Conservation (phyloP, 306 rosid genomes). For the Trifolium dubium region DNA sequence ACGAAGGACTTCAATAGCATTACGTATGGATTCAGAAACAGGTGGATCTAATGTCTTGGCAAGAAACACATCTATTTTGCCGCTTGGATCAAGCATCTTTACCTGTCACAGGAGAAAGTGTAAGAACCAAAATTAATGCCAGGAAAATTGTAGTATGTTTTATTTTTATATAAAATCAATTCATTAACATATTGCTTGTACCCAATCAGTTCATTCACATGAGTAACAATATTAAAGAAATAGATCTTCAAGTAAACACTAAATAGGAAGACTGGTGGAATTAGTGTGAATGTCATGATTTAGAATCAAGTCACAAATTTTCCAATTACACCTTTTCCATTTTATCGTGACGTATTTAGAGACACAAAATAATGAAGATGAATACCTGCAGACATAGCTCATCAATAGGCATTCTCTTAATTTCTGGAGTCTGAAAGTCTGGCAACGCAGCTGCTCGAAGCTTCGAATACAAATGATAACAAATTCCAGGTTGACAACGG, state of each 20-base stretch:
- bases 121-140: slow-evolving; percentile 7
- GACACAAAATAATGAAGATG: slow-evolving; percentile 33
- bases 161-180: slow-evolving; percentile 16
- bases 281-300: slow-evolving; percentile 5
- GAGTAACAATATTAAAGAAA: slow-evolving; percentile 2
- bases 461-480: slow-evolving; percentile 88
- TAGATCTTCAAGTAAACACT: not conserved
- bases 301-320: not conserved
- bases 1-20: slow-evolving; percentile 79
- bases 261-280: slow-evolving; percentile 21
- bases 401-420: slow-evolving; percentile 92
- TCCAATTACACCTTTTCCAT: slow-evolving; percentile 4
- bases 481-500: slow-evolving; percentile 95
- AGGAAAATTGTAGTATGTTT: slow-evolving; percentile 9
- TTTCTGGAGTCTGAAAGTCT: slow-evolving; percentile 89
- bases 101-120: slow-evolving; percentile 57
- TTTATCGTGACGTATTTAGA: slow-evolving; percentile 13
- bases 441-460: slow-evolving; percentile 68
- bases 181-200: slow-evolving; percentile 4
- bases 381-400: slow-evolving; percentile 94
- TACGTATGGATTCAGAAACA: slow-evolving; percentile 68
- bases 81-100: slow-evolving; percentile 79
- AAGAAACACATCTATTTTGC: slow-evolving; percentile 73
- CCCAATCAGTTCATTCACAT: not conserved
- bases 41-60: slow-evolving; percentile 93